phyloP scores from a whole-genome alignment of 768 basidiomycete genomes.

The Agrocybe chaxingu region DNA sequence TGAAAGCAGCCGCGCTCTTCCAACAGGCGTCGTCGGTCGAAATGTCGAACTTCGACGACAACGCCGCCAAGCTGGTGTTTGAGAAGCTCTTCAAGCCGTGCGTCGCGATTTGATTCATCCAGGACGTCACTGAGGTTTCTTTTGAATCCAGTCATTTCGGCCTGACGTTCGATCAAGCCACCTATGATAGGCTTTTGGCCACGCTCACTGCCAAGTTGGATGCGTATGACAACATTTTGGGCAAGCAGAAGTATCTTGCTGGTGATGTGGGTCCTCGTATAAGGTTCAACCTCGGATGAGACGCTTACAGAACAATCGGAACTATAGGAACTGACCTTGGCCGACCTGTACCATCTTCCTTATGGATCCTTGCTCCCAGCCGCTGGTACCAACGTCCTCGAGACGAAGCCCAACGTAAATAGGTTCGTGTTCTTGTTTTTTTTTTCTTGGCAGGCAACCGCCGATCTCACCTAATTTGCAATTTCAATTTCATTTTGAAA shows the following conservation, averaged over 20 bases:
- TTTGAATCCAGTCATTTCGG: conserved; percentile 16
- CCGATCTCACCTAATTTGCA: background rate
- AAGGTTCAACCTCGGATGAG: no score
- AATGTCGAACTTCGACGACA: conserved; percentile 48
- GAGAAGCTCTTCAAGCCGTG: conserved; percentile 56
- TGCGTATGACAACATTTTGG: conserved; percentile 54
- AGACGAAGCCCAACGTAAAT: conserved; percentile 15
- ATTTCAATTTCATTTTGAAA: no score
- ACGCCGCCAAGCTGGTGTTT: conserved; percentile 33
- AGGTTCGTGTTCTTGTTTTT: background rate
- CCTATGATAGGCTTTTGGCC: conserved; percentile 20
- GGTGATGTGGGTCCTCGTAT: conserved; percentile 37
- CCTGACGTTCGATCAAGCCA: conserved; percentile 26
- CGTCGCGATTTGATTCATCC: conserved; percentile 1
- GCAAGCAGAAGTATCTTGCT: conserved; percentile 53
- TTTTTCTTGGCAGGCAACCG: background rate
- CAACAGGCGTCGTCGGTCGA: conserved; percentile 56
- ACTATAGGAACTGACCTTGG: conserved; percentile 37
- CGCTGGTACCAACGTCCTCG: conserved; percentile 25
- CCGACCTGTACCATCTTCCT: conserved; percentile 46
- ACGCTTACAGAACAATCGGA: background rate
- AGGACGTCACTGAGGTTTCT: background rate
- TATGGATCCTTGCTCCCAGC: conserved; percentile 23
- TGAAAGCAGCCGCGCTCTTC: conserved; percentile 38
- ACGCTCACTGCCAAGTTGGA: conserved; percentile 40